These are phyloP conservation scores for Eucalyptus lansdowneana DNA, from an alignment of 345 rosid species.

Conservation along the genomic window DNA sequence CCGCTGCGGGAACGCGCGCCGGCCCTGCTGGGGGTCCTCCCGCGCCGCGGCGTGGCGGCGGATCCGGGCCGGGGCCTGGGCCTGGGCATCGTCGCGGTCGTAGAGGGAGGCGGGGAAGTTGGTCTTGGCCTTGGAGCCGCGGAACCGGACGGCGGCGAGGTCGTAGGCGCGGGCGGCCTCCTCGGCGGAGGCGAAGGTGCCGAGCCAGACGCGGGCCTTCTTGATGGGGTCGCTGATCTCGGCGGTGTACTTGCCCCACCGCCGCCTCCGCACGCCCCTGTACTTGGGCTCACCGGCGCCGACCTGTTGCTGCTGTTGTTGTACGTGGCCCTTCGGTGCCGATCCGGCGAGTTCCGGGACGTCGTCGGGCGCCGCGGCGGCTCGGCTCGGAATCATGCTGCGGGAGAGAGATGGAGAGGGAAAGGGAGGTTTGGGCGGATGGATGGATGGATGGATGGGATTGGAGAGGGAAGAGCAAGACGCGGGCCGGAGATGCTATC, in stretches of 20 bases:
- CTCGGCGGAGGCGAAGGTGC: slow-evolving; percentile 84
- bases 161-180: slow-evolving; percentile 95
- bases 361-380: slow-evolving; percentile 30
- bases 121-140: slow-evolving; percentile 87
- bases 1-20: slow-evolving; percentile 27
- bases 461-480: background rate
- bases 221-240: slow-evolving; percentile 94
- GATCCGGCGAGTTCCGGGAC: background rate
- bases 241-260: slow-evolving; percentile 86
- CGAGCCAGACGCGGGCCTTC: slow-evolving; percentile 87
- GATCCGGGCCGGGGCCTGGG: background rate
- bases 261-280: slow-evolving; percentile 89
- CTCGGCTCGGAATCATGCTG: slow-evolving; percentile 37
- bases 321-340: background rate
- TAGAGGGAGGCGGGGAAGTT: slow-evolving; percentile 38
- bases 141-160: slow-evolving; percentile 64
- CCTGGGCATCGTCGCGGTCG: slow-evolving; percentile 3
- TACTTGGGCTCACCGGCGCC: slow-evolving; percentile 41
- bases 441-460: background rate
- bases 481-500: background rate
- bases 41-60: background rate
- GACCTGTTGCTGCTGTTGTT: background rate
- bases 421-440: background rate
- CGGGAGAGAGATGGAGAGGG: background rate
- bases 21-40: slow-evolving; percentile 17